Evolutionary conservation across 768 basidiomycete genomes (phyloP).

Genomic region (Calocera viscosa): DNA sequence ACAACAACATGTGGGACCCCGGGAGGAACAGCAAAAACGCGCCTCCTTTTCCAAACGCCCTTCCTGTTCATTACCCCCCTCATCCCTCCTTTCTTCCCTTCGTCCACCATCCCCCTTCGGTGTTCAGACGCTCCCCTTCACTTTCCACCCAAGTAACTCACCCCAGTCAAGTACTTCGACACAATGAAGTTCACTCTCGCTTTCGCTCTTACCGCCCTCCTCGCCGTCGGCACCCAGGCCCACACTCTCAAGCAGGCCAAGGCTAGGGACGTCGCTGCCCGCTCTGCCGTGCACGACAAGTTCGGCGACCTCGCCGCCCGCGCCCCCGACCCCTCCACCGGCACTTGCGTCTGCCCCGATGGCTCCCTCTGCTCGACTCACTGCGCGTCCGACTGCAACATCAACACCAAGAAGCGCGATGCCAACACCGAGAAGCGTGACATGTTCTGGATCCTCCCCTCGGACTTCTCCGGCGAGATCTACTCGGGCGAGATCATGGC

Average conservation of each 20-base stretch:
- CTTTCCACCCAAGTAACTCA: not conserved
- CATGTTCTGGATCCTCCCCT: not conserved
- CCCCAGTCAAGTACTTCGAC: not conserved
- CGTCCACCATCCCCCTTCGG: conserved; percentile 1
- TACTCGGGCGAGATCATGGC: not conserved
- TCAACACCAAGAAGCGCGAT: not conserved
- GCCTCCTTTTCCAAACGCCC: not conserved
- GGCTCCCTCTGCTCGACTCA: not conserved
- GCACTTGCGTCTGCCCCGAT: not conserved
- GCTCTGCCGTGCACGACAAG: too few species aligned
- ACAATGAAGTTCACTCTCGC: conserved; percentile 4
- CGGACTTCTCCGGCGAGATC: not conserved
- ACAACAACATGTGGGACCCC: conserved; percentile 5
- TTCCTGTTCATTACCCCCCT: not conserved
- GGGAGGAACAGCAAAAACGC: not conserved
- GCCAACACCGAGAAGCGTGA: not conserved
- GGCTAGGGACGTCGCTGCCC: not conserved
- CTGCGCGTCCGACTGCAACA: not conserved
- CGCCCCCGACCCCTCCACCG: not conserved
- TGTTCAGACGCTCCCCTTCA: not conserved
- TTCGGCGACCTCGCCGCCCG: not conserved
- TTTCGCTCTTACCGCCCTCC: not conserved
- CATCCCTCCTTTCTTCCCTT: not conserved
- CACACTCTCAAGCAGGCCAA: not conserved
- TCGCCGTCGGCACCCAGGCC: not conserved